Percentiles rank a stretch among this genome's conserved stretches.
Conservation (phyloP, 2,329 filamentous ascomycete species). For the Sordariomycetes sp. region DNA sequence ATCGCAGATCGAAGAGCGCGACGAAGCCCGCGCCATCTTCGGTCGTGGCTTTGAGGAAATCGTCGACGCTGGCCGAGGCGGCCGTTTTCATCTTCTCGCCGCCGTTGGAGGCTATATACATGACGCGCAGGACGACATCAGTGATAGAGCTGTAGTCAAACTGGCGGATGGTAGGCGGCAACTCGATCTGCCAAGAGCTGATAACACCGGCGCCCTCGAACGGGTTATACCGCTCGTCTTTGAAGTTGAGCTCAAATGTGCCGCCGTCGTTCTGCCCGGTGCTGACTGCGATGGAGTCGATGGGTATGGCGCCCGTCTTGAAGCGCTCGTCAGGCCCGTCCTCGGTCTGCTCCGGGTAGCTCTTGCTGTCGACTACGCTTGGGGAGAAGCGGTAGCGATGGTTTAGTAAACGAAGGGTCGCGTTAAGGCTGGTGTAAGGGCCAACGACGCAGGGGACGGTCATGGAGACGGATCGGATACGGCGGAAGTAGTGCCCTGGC, state of each 20-base stretch:
- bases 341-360: neutral
- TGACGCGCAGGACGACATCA: constrained; percentile 21
- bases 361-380: constrained; percentile 6
- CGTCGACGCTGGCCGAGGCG: no score
- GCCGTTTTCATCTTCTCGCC: constrained; percentile 11
- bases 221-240: constrained; percentile 19
- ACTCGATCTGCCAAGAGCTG: constrained; percentile 17
- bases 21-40: no score
- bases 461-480: constrained; percentile 20
- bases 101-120: constrained; percentile 20
- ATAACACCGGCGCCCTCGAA: constrained; percentile 26
- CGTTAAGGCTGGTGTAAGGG: constrained; percentile 17
- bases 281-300: constrained; percentile 14
- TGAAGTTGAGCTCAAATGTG: constrained; percentile 19
- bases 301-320: constrained; percentile 11
- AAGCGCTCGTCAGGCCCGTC: constrained; percentile 9
- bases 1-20: no score
- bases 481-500: constrained; percentile 28
- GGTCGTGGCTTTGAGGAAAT: no score
- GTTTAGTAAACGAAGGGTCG: constrained; percentile 9
- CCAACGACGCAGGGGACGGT: constrained; percentile 19
- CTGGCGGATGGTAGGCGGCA: constrained; percentile 10
- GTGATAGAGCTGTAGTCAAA: constrained; percentile 22
- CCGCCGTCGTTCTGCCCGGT: constrained; percentile 16
- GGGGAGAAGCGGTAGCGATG: constrained; percentile 4